These are phyloP conservation scores for Ochetophila trinervis DNA, from an alignment of 306 rosid genomes.

Conservation along the genomic window DNA sequence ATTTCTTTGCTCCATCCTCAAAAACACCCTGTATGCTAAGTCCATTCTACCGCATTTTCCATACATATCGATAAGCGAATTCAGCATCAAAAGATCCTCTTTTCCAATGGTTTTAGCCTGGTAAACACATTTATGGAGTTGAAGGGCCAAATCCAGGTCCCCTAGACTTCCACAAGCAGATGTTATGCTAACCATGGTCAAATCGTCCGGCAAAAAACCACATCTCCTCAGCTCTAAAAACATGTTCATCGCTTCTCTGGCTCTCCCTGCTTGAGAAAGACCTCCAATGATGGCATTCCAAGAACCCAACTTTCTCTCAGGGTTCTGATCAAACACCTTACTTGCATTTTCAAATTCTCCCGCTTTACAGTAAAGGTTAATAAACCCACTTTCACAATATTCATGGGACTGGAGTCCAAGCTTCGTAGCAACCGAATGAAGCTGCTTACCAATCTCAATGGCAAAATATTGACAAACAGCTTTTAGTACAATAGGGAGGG, in stretches of 20 bases:
- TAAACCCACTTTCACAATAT: conserved; percentile 67
- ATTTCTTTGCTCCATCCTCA: conserved; percentile 41
- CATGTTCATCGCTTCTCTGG: conserved; percentile 46
- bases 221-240: conserved; percentile 43
- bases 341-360: conserved; percentile 58
- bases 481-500: conserved; percentile 64
- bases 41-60: conserved; percentile 86
- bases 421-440: conserved; percentile 51
- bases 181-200: conserved; percentile 59
- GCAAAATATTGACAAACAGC: conserved; percentile 41
- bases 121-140: conserved; percentile 56
- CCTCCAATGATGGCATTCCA: conserved; percentile 73
- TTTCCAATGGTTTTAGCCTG: conserved; percentile 38
- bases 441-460: conserved; percentile 43
- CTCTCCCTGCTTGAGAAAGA: conserved; percentile 52
- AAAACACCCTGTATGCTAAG: conserved; percentile 57
- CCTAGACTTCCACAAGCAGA: conserved; percentile 74
- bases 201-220: conserved; percentile 56
- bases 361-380: conserved; percentile 46
- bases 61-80: conserved; percentile 77
- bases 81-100: conserved; percentile 42
- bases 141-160: conserved; percentile 49
- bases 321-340: conserved; percentile 61
- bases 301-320: conserved; percentile 64
- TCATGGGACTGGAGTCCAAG: conserved; percentile 55